A percentile compares a stretch with the other conserved stretches of the same genome.
Evolutionary conservation across 2,329 filamentous ascomycete species (phyloP).

Genomic region (Colletotrichum sidae): DNA sequence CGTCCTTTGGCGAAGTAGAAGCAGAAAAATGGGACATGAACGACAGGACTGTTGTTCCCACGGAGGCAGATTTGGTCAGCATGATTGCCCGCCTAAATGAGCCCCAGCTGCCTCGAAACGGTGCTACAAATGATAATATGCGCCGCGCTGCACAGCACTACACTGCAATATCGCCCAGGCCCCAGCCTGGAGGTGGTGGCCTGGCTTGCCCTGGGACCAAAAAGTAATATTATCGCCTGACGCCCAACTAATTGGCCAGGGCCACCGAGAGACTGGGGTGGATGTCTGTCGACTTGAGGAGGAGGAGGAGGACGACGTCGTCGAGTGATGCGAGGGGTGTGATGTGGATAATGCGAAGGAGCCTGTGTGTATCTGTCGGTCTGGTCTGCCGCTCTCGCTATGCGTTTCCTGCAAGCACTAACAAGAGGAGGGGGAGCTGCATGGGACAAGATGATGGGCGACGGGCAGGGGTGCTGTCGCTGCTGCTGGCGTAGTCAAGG

Average conservation of each 20-base stretch:
- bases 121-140: not conserved
- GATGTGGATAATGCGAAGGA: not conserved
- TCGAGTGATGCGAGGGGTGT: conserved; percentile 3
- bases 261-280: conserved; percentile 10
- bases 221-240: conserved; percentile 31
- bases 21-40: conserved; percentile 88
- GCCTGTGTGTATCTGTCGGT: too few relatives aligned
- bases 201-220: not conserved
- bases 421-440: too few relatives aligned
- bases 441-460: too few relatives aligned
- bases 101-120: not conserved
- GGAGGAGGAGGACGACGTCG: not conserved
- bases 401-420: too few relatives aligned
- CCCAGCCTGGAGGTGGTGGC: too few relatives aligned
- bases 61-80: conserved; percentile 35
- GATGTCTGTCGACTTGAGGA: not conserved
- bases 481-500: not conserved
- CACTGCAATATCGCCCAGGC: too few relatives aligned
- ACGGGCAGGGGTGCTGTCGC: too few relatives aligned
- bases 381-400: too few relatives aligned
- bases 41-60: conserved; percentile 74
- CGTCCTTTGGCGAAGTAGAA: conserved; percentile 62
- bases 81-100: conserved; percentile 25
- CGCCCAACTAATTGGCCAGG: conserved; percentile 34
- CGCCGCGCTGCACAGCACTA: too few relatives aligned